These are phyloP conservation scores for Hemerocallis citrina DNA, from an alignment of 106 monocot genomes.

Conservation along the genomic window DNA sequence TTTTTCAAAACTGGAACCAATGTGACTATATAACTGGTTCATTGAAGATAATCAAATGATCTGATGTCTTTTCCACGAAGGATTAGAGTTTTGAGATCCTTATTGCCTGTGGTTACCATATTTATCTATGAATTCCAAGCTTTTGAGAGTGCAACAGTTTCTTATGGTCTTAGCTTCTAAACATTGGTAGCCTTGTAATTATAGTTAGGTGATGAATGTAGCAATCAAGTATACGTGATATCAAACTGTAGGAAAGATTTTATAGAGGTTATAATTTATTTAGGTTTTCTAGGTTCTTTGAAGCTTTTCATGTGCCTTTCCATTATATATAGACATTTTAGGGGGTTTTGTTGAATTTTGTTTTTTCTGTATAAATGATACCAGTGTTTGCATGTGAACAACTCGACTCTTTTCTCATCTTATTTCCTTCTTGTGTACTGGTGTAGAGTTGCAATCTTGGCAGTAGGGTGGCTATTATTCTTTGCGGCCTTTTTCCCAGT, in stretches of 20 bases:
- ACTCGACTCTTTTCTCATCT: neutral
- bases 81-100: no score
- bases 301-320: neutral
- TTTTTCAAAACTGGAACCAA: no score
- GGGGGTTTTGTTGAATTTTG: neutral
- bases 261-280: neutral
- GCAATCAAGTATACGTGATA: neutral
- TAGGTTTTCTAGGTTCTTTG: neutral
- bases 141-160: no score
- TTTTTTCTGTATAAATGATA: neutral
- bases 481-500: slow-evolving; percentile 74
- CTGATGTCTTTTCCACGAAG: no score
- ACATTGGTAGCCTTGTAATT: neutral
- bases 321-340: neutral
- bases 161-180: neutral
- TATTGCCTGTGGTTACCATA: no score
- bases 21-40: no score
- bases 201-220: neutral
- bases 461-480: slow-evolving; percentile 76
- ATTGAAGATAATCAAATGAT: no score
- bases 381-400: neutral
- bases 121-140: no score
- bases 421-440: slow-evolving; percentile 7
- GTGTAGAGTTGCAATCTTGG: slow-evolving; percentile 51
- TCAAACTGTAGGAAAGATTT: neutral